Evolutionary conservation across 106 monocot species (phyloP), one percentile per base, ranked within the genome.

Genomic region (Iris macrosiphon): DNA sequence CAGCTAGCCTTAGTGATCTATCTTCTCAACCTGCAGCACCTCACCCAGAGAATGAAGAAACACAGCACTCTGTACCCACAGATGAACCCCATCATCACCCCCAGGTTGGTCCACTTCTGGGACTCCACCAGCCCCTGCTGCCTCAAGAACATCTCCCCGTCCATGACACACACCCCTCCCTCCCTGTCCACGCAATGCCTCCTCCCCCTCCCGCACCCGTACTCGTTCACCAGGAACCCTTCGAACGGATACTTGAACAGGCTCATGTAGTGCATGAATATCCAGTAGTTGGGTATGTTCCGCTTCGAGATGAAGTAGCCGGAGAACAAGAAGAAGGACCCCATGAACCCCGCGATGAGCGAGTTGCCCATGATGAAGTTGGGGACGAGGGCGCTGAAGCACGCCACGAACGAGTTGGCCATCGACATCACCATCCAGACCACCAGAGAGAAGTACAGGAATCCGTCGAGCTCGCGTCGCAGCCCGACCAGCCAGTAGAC

Each of bases 181-280:
- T 9, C 34, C 34, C 39, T 14, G 39, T 39, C 9, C 39, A 12
- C 4, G 39, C 15, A 12, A 14, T 12, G 30, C 46, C 46, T 22
- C 56, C 70, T 62, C 42, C 83, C 88, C 30, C 46, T 67, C 58
- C 20, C 70, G 1, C 69, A 78, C 0, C 89, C 94, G 14, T 82
- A 96, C 64, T 96, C 89, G 26, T 86, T 96, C 12, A 90, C 46
- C 53, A 96, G n/a, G 45, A 96, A 78, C 4, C 76, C 85, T 65
- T 90, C 96, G 17, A 96, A 96, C 0, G 96, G 96, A 54, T 87
- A 90, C 89, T 86, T 96, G 67, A 96, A 96, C 74, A 96, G 46
- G 78, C 96, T 96, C 42, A 90, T 23, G 52, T 96, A 96, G 58
- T 90, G 82, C 96, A 96, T 86, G 73, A 86, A 89, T 1, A 83